These are phyloP conservation scores for Plicaturopsis crispa DNA, from an alignment of 768 basidiomycete genomes.

Conservation along the genomic window DNA sequence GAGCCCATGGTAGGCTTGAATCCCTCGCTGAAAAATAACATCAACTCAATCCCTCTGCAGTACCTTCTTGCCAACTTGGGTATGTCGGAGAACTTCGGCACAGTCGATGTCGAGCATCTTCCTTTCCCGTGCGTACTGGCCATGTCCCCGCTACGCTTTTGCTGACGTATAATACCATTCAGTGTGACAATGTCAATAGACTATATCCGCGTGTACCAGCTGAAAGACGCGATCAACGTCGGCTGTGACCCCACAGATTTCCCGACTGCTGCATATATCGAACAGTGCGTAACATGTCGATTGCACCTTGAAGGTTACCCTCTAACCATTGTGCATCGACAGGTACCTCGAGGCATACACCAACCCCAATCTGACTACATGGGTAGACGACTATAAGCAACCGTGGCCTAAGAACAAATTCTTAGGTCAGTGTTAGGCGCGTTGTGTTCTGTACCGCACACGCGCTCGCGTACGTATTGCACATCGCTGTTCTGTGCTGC, in stretches of 20 bases:
- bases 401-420: conserved; percentile 62
- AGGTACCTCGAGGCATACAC: conserved; percentile 66
- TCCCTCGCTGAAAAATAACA: too few relatives aligned
- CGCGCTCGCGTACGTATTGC: too few relatives aligned
- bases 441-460: too few relatives aligned
- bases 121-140: too few relatives aligned
- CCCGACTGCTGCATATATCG: conserved; percentile 81
- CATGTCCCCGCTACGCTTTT: conserved; percentile 20
- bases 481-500: too few relatives aligned
- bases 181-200: conserved; percentile 56
- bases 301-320: conserved; percentile 3
- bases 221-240: conserved; percentile 56
- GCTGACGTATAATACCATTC: background rate
- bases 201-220: conserved; percentile 90
- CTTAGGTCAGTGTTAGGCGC: conserved; percentile 49
- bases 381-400: conserved; percentile 57
- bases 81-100: conserved; percentile 74
- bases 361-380: conserved; percentile 76
- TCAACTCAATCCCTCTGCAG: conserved; percentile 33
- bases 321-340: conserved; percentile 3
- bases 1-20: conserved; percentile 67
- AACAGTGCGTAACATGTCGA: conserved; percentile 34
- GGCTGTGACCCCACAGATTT: conserved; percentile 78
- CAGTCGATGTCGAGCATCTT: conserved; percentile 63
- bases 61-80: conserved; percentile 84